Evolutionary conservation across 306 rosid species (phyloP).

Genomic region (Cicer chorassanicum): DNA sequence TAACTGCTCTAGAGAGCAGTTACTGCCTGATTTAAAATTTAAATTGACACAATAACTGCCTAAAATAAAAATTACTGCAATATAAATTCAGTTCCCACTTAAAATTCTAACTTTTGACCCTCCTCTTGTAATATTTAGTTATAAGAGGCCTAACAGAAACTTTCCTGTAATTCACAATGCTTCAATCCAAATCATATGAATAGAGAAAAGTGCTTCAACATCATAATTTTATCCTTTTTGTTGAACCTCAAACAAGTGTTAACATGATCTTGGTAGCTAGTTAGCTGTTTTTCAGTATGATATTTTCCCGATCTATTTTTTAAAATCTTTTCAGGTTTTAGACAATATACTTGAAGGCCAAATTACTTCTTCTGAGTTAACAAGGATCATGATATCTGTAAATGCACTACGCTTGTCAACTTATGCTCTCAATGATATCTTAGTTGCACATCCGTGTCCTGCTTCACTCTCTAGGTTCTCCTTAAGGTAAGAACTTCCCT

Average conservation of each 20-base stretch:
- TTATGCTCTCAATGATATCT: slow-evolving; percentile 82
- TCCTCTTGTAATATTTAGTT: too few species aligned
- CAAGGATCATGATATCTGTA: slow-evolving; percentile 63
- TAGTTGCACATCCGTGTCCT: slow-evolving; percentile 86
- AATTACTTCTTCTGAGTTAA: slow-evolving; percentile 60
- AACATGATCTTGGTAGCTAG: slow-evolving; percentile 6
- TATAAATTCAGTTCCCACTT: too few species aligned
- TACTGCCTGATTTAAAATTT: too few species aligned
- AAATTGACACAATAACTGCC: too few species aligned
- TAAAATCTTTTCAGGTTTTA: slow-evolving; percentile 62
- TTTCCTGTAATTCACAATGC: not conserved
- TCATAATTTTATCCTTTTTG: slow-evolving; percentile 24
- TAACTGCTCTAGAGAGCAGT: too few species aligned
- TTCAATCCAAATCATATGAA: slow-evolving; percentile 1
- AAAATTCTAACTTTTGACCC: too few species aligned
- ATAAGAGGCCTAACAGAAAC: too few species aligned
- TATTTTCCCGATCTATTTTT: not conserved
- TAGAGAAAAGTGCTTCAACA: not conserved
- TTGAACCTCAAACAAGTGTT: slow-evolving; percentile 26
- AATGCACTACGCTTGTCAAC: slow-evolving; percentile 59
- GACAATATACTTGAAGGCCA: slow-evolving; percentile 66
- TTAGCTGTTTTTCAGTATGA: slow-evolving; percentile 27
- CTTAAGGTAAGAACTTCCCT: slow-evolving; percentile 59
- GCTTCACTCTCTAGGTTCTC: slow-evolving; percentile 85
- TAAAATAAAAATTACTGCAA: too few species aligned